Base-by-base conservation (phyloP, 1,284 basidiomycete species). In the Tilletia walkeri region DNA sequence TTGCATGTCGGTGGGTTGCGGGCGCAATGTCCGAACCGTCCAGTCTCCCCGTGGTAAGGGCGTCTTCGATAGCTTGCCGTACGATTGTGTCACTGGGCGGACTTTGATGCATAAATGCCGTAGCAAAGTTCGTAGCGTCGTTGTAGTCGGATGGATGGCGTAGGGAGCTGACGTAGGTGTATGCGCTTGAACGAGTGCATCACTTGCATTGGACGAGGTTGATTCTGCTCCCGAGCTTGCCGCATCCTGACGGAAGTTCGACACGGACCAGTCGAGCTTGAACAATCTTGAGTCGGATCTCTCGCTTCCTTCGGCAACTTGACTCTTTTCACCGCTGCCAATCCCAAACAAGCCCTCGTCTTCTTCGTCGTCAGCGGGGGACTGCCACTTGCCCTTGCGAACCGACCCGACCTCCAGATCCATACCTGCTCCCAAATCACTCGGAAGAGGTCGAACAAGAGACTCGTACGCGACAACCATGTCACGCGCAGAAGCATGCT, bases 391-490 rank as follows among this genome's bases (percentile, higher is more conserved):
- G 24, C 34, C 12, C n/a, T n/a, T 34, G 5, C 54, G 54, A 45
- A 45, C 41, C 41, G 41, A 45, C 41, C 41, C 41, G 14, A 14
- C 6, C 41, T 45, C 41, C 14, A 7, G 9, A 9, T 45, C 41
- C 54, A 12, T 12, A 30, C 34, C n/a, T 65, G 20, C 53, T n/a
- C 69, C 66, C 3, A 67, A 65, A 1, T 41, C 45, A 24, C 30
- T 24, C 3, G 74, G 76, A 10, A 81, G 70, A 10, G 80, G 76
- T 68, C 75, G 73, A 39, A 73, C 72, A 6, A 83, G 66, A 1
- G 73, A 76, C 72, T 83, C 82, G 73, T 76, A 83, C 7, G 80
- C 76, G 18, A 74, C 67, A 3, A 81, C 67, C 82, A 83, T 83
- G 65, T 82, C 74, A 1, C 76, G 72, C n/a, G 79, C 78, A 2